Conservation (phyloP, 83 land plant genomes). For the Thuja plicata region DNA sequence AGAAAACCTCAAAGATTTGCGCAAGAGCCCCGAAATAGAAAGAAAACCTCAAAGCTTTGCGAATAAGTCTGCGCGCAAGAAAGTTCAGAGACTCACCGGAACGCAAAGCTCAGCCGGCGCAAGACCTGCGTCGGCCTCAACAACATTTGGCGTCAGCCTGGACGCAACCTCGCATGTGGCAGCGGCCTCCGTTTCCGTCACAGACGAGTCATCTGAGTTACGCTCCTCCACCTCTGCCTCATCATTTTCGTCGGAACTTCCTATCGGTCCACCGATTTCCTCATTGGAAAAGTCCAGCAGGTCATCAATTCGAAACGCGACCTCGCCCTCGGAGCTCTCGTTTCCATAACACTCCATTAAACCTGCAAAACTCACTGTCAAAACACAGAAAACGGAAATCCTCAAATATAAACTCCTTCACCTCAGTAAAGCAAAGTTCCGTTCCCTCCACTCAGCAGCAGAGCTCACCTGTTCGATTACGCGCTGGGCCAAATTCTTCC, state of each 20-base stretch:
- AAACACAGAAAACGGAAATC: background rate
- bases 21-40: background rate
- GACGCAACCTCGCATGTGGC: constrained; percentile 10
- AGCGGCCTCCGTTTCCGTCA: constrained; percentile 11
- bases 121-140: background rate
- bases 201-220: constrained; percentile 9
- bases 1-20: no score
- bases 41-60: background rate
- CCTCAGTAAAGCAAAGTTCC: no score
- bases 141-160: background rate
- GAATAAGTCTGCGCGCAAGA: background rate
- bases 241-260: background rate
- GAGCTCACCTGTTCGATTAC: background rate
- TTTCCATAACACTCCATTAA: background rate
- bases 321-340: background rate
- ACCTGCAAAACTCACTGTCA: background rate
- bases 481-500: background rate
- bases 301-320: constrained; percentile 18
- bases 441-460: no score
- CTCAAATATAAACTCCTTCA: no score
- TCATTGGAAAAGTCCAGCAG: constrained; percentile 15
- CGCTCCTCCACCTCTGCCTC: background rate
- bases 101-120: constrained; percentile 35
- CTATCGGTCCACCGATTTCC: constrained; percentile 6
- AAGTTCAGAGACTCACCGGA: constrained; percentile 41